Base-by-base conservation (phyloP, 345 rosid species). In the Clausena lansium region DNA sequence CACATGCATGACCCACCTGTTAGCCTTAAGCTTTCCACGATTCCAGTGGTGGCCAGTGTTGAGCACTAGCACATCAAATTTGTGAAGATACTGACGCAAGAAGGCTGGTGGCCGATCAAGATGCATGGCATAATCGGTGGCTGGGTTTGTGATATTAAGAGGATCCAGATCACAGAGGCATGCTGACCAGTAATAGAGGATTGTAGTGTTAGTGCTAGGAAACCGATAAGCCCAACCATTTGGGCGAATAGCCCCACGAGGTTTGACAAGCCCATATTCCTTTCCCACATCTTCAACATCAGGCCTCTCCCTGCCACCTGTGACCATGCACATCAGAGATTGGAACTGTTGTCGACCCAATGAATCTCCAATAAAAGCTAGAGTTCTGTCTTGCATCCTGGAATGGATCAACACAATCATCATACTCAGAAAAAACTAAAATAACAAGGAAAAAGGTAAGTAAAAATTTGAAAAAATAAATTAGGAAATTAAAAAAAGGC, bases 21-120 rank as follows among this genome's bases (percentile, higher is more conserved):
- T 91, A 8, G 81, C 92, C 27, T 74, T 85, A 54, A 91, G 80
- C 77, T 93, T 93, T 70, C 95, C 95, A 57, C 91, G 80, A 78
- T 93, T 93, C 97, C 97, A 93, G 22, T 93, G 95, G 72, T 93
- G 95, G 17, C 97, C 95, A 0, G 94, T 87, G 86, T 91, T 93
- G 72, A 91, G 92, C 71, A 93, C 93, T 81, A 93, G 71, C n/a
- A 91, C 92, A 35, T 90, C 72, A 28, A 93, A 80, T 73, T 74
- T 89, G 71, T 85, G 87, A 76, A 93, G 92, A 81, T 80, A 85
- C 28, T 72, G 81, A 14, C 81, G 84, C 87, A 93, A 65, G 76
- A 93, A 93, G 10, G 91, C 89, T 24, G 96, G 98, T 50, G 96
- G 93, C 11, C 90, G 89, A 80, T 93, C 98, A 22, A 93, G 93